A percentile compares a stretch with the other conserved stretches of the same genome.
Conservation (phyloP, 768 basidiomycete genomes). For the Termitomyces sp. region DNA sequence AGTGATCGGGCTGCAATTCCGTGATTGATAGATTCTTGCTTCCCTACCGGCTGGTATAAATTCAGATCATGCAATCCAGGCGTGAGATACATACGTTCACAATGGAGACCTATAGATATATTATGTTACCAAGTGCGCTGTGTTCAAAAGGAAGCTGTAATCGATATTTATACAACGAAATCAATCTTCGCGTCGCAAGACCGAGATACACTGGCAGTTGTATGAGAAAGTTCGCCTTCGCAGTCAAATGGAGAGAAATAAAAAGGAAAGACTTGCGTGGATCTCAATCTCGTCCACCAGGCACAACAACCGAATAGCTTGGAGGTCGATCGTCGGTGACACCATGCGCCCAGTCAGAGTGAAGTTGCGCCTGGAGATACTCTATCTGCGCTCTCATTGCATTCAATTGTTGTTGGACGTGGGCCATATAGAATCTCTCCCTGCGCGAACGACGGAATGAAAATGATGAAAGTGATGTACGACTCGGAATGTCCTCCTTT, state of each 20-base stretch:
- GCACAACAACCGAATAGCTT: conserved; percentile 7
- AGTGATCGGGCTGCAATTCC: background rate
- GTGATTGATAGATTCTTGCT: background rate
- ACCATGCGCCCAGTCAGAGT: conserved; percentile 10
- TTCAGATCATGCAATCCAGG: background rate
- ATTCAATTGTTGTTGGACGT: conserved; percentile 9
- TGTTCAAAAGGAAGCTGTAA: background rate
- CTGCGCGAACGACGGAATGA: conserved; percentile 1
- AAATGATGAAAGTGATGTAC: background rate
- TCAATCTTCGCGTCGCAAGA: background rate
- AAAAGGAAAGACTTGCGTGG: background rate
- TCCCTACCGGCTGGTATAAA: background rate
- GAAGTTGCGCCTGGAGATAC: conserved; percentile 8
- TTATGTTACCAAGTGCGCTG: background rate
- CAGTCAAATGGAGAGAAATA: background rate
- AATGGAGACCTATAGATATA: too few species aligned
- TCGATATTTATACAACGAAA: background rate
- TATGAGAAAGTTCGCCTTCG: background rate
- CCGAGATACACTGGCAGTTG: background rate
- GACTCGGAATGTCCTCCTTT: background rate
- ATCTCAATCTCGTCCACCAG: background rate
- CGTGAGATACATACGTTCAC: background rate
- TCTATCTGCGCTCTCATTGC: conserved; percentile 11
- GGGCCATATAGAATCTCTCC: background rate
- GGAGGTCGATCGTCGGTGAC: conserved; percentile 15